A percentile compares a stretch with the other conserved stretches of the same genome.
Conservation (phyloP, 495 filamentous ascomycete genomes). For the Annulohypoxylon nitens region DNA sequence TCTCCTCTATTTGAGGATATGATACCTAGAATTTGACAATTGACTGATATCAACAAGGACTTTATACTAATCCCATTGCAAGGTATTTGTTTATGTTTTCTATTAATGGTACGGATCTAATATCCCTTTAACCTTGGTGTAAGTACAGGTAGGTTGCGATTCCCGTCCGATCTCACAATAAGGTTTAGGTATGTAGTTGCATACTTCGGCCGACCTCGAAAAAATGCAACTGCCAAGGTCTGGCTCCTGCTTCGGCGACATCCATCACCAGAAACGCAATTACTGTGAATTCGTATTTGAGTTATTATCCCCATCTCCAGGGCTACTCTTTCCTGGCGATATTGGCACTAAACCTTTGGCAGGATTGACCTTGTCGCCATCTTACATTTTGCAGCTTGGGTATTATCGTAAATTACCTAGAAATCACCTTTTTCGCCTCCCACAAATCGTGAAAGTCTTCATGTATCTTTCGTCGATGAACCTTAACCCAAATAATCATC, state of each 20-base stretch:
- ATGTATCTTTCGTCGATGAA: neutral
- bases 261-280: neutral
- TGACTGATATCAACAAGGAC: constrained; percentile 38
- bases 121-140: neutral
- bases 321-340: neutral
- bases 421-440: neutral
- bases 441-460: neutral
- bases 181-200: constrained; percentile 38
- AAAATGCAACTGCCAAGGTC: neutral
- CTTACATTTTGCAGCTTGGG: neutral
- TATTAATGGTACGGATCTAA: neutral
- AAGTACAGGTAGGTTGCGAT: constrained; percentile 13
- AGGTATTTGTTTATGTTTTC: constrained; percentile 9
- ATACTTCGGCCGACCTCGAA: constrained; percentile 24
- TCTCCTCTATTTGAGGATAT: constrained; percentile 18
- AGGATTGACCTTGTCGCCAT: neutral
- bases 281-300: constrained; percentile 5
- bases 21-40: constrained; percentile 38
- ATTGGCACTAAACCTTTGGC: neutral
- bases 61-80: constrained; percentile 10
- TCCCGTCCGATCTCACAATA: constrained; percentile 20
- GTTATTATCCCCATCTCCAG: neutral
- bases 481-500: constrained; percentile 19
- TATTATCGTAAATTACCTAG: neutral
- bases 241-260: neutral